Conservation (phyloP, 2,329 filamentous ascomycete genomes). For the Colletotrichum godetiae region DNA sequence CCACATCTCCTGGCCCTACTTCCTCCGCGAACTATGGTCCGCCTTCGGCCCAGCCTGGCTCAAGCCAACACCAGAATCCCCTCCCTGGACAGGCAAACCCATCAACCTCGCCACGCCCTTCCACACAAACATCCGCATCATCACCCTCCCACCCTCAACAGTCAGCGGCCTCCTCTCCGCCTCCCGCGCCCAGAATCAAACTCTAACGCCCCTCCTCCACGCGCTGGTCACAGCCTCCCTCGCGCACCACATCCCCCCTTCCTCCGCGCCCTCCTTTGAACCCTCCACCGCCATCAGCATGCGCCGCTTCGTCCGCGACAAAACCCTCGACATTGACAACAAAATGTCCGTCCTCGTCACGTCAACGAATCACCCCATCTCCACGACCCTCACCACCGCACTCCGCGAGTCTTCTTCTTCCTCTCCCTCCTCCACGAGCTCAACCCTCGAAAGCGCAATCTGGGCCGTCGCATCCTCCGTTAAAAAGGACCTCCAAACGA, state of each 20-base stretch:
- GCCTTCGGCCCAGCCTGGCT: conserved; percentile 54
- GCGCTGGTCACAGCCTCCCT: conserved; percentile 56
- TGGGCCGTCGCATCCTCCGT: conserved; percentile 55
- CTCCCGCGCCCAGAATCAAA: conserved; percentile 54
- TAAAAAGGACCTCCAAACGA: conserved; percentile 48
- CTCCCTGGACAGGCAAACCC: conserved; percentile 52
- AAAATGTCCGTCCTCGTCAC: conserved; percentile 55
- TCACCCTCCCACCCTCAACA: conserved; percentile 47
- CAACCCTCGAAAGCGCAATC: conserved; percentile 44
- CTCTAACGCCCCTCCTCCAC: conserved; percentile 62
- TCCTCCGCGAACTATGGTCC: conserved; percentile 53
- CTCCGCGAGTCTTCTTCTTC: conserved; percentile 38
- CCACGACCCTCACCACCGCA: conserved; percentile 38
- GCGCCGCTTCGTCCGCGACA: conserved; percentile 48
- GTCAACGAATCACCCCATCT: conserved; percentile 45
- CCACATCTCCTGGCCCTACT: conserved; percentile 51
- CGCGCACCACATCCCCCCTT: conserved; percentile 47
- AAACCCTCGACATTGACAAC: conserved; percentile 43
- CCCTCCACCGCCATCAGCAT: conserved; percentile 57
- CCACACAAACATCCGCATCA: conserved; percentile 47
- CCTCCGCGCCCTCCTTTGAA: conserved; percentile 47
- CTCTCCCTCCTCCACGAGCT: background rate
- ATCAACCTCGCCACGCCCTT: conserved; percentile 50
- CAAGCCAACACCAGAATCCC: conserved; percentile 36
- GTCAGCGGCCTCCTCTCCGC: conserved; percentile 48